These are phyloP conservation scores for Teratosphaeriaceae sp. DNA, from an alignment of 2,329 filamentous ascomycete species.

Conservation along the genomic window DNA sequence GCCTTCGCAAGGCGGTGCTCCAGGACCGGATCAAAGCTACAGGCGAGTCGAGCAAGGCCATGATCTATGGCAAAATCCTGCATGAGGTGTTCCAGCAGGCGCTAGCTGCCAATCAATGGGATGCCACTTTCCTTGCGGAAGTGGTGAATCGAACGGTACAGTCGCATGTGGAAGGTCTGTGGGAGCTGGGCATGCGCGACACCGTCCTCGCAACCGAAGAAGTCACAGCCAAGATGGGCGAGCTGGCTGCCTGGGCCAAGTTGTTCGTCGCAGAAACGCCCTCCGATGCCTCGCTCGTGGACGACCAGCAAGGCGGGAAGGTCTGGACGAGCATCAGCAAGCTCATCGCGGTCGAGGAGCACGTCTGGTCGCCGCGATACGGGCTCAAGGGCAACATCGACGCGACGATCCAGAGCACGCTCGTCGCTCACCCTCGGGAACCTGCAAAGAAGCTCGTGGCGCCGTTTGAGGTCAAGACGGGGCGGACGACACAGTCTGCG, in stretches of 20 bases:
- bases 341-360: slow-evolving; percentile 91
- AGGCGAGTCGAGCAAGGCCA: slow-evolving; percentile 67
- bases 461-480: slow-evolving; percentile 93
- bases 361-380: slow-evolving; percentile 97
- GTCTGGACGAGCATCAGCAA: slow-evolving; percentile 84
- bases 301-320: slow-evolving; percentile 70
- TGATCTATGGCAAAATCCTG: slow-evolving; percentile 88
- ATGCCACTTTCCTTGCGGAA: slow-evolving; percentile 56
- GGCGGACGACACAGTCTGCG: slow-evolving; percentile 68
- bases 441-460: slow-evolving; percentile 63
- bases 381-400: slow-evolving; percentile 97
- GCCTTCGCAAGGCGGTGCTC: slow-evolving; percentile 81
- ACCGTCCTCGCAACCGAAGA: slow-evolving; percentile 68
- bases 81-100: slow-evolving; percentile 95
- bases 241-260: slow-evolving; percentile 76
- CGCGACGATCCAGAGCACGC: slow-evolving; percentile 83
- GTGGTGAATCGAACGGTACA: slow-evolving; percentile 64
- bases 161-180: slow-evolving; percentile 80
- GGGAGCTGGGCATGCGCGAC: slow-evolving; percentile 69
- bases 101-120: slow-evolving; percentile 76
- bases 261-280: slow-evolving; percentile 69
- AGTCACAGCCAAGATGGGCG: slow-evolving; percentile 73
- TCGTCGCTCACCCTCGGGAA: slow-evolving; percentile 61
- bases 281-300: slow-evolving; percentile 64
- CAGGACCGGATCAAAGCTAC: slow-evolving; percentile 94